phyloP scores from a whole-genome alignment of 1,139 yeast genomes.

The Yamadazyma friedrichii region DNA sequence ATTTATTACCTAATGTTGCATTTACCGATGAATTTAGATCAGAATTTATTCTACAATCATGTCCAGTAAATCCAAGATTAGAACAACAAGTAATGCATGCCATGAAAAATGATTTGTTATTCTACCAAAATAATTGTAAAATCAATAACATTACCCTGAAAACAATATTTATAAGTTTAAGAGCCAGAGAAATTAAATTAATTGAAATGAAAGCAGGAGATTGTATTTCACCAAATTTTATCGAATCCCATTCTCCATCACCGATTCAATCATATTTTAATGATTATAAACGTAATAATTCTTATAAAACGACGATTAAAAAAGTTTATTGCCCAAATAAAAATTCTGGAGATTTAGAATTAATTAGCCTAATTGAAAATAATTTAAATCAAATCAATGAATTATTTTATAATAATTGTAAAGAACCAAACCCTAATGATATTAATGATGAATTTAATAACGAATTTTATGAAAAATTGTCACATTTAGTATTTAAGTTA shows the following conservation, averaged over 20 bases:
- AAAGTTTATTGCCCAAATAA: conserved; percentile 37
- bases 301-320: conserved; percentile 36
- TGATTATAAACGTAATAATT: conserved; percentile 13
- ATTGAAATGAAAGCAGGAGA: conserved; percentile 38
- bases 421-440: not conserved
- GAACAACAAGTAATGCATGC: conserved; percentile 51
- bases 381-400: conserved; percentile 28
- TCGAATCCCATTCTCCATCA: conserved; percentile 7
- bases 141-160: conserved; percentile 32
- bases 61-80: conserved; percentile 49
- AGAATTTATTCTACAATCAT: conserved; percentile 49
- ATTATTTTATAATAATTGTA: conserved; percentile 16
- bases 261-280: conserved; percentile 9
- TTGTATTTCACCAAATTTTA: conserved; percentile 4
- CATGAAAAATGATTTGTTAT: conserved; percentile 56
- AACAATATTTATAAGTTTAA: conserved; percentile 45
- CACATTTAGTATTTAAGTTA: conserved; percentile 17
- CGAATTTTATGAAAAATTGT: conserved; percentile 21
- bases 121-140: conserved; percentile 39
- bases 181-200: conserved; percentile 58
- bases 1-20: conserved; percentile 45
- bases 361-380: conserved; percentile 25
- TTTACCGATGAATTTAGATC: conserved; percentile 53
- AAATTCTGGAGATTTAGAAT: conserved; percentile 31
- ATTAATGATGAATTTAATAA: conserved; percentile 6